Base-by-base conservation (phyloP, 805 yeast genomes). In the Saccharomycopsis oosterbeekiorum region DNA sequence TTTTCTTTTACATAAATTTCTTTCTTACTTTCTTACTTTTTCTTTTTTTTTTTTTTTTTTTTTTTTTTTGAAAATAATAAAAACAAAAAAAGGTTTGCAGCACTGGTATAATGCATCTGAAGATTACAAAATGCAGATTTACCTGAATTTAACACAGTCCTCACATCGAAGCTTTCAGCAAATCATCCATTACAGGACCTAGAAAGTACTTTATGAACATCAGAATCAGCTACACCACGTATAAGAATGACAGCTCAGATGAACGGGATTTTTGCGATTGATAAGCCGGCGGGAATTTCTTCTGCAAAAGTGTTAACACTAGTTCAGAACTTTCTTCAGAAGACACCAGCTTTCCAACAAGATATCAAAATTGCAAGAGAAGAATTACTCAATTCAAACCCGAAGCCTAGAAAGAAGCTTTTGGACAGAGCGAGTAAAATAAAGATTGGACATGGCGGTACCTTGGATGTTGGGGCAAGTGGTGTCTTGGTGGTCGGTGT, bases 401-500 rank as follows among this genome's bases (percentile, higher is more conserved):
- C 58, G 59, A 77, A 75, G 60, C 77, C 83, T 42, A 78, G 82
- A 54, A 78, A 80, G 62, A 79, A 81, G 59, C 80, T 81, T 62
- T 76, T 80, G 36, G 74, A 79, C 26, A 77, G 77, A 39, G 77
- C 77, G 37, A 67, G 74, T 5, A 85, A 84, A 67, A 84, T 92
- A 40, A 94, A 94, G 69, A 86, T 93, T 78, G 99, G 99, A 1
- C 99, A 94, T 72, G 99, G 99, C 19, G 99, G 99, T 10, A 94
- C 99, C 0, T 76, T 94, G 43, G 99, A 94, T 69, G 97, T 98
- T 0, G 74, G 89, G 53, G 99, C 99, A 0, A 84, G 91, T n/a
- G 99, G 99, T 11, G 92, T 93, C 0, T 72, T 89, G 51, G 93
- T 96, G 1, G 78, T 94, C 60, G 99, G 99, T 4, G 82, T 94